Conservation (phyloP, 2,329 filamentous ascomycete genomes). For the Ophiostoma fasciatum region DNA sequence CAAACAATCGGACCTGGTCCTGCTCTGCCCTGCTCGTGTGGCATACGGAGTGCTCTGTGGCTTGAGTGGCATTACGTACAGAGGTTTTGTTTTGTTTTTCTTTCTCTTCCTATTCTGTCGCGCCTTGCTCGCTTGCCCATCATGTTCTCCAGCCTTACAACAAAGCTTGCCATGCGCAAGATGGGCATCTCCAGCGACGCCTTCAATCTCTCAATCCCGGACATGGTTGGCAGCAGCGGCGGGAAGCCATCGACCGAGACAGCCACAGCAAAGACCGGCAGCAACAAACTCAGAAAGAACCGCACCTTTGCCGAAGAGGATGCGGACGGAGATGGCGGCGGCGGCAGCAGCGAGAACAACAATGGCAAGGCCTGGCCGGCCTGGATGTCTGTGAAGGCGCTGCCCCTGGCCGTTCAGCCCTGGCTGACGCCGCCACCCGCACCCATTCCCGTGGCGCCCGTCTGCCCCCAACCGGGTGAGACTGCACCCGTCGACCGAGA, state of each 20-base stretch:
- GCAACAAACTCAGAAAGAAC: conserved; percentile 18
- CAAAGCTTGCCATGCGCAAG: conserved; percentile 44
- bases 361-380: conserved; percentile 20
- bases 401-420: conserved; percentile 36
- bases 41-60: too few species aligned
- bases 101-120: too few species aligned
- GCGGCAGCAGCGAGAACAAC: conserved; percentile 9
- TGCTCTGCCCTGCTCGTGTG: too few species aligned
- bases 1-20: too few species aligned
- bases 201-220: conserved; percentile 26
- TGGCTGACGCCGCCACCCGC: conserved; percentile 38
- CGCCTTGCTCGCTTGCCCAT: too few species aligned
- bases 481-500: conserved; percentile 32
- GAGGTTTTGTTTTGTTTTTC: background rate
- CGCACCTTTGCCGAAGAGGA: conserved; percentile 12
- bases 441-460: conserved; percentile 28
- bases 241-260: background rate
- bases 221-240: conserved; percentile 17
- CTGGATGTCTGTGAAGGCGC: conserved; percentile 34
- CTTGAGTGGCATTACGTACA: too few species aligned
- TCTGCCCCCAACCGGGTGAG: conserved; percentile 32
- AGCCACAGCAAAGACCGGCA: background rate
- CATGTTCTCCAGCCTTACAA: conserved; percentile 42
- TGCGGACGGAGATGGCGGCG: conserved; percentile 16
- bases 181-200: conserved; percentile 37